These are phyloP conservation scores for Tricholoma terreum DNA, from an alignment of 768 basidiomycete species.

Conservation along the genomic window DNA sequence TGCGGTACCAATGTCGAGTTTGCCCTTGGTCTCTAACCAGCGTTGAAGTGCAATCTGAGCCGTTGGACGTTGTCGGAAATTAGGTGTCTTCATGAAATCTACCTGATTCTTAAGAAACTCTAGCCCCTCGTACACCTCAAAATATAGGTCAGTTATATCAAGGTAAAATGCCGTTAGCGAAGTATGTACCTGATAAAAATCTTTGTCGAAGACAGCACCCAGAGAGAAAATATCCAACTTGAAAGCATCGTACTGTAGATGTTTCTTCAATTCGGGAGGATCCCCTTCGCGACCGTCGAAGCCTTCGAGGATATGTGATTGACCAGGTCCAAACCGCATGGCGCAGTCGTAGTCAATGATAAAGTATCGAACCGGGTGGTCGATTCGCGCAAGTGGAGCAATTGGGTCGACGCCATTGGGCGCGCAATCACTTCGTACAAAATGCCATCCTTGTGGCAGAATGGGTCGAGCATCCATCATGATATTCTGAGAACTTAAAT, in stretches of 20 bases:
- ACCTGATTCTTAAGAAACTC: slow-evolving; percentile 25
- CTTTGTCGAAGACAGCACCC: slow-evolving; percentile 4
- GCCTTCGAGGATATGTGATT: slow-evolving; percentile 2
- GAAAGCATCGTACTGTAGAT: slow-evolving; percentile 4
- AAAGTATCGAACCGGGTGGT: slow-evolving; percentile 35
- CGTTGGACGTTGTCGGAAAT: slow-evolving; percentile 21
- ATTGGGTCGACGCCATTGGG: slow-evolving; percentile 29
- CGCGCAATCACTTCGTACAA: slow-evolving; percentile 26
- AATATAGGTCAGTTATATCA: neutral
- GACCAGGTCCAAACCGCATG: slow-evolving; percentile 17
- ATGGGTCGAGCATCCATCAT: slow-evolving; percentile 36
- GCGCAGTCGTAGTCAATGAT: slow-evolving; percentile 35
- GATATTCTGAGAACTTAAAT: slow-evolving; percentile 31
- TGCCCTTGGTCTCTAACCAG: slow-evolving; percentile 17
- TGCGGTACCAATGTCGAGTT: neutral
- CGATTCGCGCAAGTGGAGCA: slow-evolving; percentile 27
- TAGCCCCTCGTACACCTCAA: slow-evolving; percentile 22
- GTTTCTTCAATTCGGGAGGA: slow-evolving; percentile 4
- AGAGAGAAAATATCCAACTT: slow-evolving; percentile 11
- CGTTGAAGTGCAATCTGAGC: slow-evolving; percentile 18
- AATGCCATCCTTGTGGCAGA: slow-evolving; percentile 33
- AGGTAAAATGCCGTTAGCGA: too few species aligned
- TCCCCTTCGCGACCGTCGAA: slow-evolving; percentile 7
- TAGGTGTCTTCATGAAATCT: slow-evolving; percentile 22
- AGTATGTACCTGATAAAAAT: slow-evolving; percentile 18